Base-by-base conservation (phyloP, 768 basidiomycete genomes). In the Rossbeevera mucosa region DNA sequence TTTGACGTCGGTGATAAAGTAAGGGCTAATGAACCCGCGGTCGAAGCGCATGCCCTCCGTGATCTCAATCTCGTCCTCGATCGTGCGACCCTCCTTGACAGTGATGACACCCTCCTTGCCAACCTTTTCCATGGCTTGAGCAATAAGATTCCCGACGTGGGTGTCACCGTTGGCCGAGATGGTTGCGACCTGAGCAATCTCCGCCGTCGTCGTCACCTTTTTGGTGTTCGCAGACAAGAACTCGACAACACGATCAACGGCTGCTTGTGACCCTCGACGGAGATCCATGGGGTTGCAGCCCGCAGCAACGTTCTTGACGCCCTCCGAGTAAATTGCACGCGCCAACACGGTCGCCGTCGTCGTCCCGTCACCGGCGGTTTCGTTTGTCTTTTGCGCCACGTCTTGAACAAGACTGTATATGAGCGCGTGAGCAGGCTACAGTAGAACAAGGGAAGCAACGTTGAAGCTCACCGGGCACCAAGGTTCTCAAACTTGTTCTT, bases 201-300 rank as follows among this genome's bases (percentile, higher is more conserved):
- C 94, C 24, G 91, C 91, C 14, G 88, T 91, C 36, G 95, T 99
- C 57, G 95, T 99, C 73, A 99, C 92, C 42, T 86, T 90, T 69
- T 93, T 87, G 59, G 95, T 85, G 70, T 97, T 85, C 16, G 82
- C 71, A 53, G 94, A 79, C 58, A 99, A 82, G 76, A 88, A 94
- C 63, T 89, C 82, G 57, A 97, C 88, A 60, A 99, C 93, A 58
- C 89, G 88, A 70, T 95, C 91, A 43, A 99, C 95, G 44, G 95
- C 95, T 9, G 92, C 91, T 68, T 99, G 95, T 9, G 94, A 85
- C 47, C 95, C 95, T n/a, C 94, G 86, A 56, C 95, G 92, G 54
- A 98, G 90, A 75, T 99, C 95, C 94, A 97, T 99, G 12, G 95
- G 95, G 76, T 95, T 96, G 80, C 95, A 99, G 4, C 95, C 95